A percentile compares a stretch with the other conserved stretches of the same genome.
phyloP scores from a whole-genome alignment of 2,329 filamentous ascomycete genomes.

The Colletotrichum sp. region DNA sequence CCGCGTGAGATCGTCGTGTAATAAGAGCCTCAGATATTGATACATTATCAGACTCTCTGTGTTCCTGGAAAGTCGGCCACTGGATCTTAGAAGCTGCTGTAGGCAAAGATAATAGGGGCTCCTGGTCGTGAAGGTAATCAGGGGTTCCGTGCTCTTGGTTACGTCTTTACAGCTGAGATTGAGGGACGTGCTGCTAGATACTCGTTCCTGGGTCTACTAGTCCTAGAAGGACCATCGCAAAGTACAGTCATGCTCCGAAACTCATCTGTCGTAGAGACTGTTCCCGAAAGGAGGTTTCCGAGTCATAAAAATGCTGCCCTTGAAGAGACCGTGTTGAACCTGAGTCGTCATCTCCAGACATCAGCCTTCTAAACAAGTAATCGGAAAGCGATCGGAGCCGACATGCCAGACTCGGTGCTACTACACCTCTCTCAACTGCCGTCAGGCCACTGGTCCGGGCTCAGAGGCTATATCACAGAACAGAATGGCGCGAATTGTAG shows the following conservation, averaged over 20 bases:
- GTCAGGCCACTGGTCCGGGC: neutral
- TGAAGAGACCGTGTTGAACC: neutral
- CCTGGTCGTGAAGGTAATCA: neutral
- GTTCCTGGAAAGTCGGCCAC: neutral
- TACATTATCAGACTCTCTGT: neutral
- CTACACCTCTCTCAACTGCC: neutral
- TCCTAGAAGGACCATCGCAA: neutral
- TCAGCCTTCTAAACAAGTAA: neutral
- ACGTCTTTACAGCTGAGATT: neutral
- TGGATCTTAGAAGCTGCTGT: neutral
- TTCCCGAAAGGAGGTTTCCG: neutral
- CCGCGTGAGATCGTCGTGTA: neutral
- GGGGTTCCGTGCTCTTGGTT: neutral
- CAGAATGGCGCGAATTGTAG: neutral
- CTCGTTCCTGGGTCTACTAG: neutral
- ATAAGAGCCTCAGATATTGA: neutral
- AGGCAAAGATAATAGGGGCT: neutral
- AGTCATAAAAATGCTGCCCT: neutral
- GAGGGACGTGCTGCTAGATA: neutral
- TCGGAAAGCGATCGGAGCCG: neutral
- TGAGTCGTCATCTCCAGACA: neutral
- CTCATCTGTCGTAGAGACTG: neutral
- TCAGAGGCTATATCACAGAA: neutral
- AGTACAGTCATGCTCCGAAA: neutral
- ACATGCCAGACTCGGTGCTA: neutral